phyloP scores from a whole-genome alignment of 2,329 filamentous ascomycete genomes.

The Colletotrichum sp. region DNA sequence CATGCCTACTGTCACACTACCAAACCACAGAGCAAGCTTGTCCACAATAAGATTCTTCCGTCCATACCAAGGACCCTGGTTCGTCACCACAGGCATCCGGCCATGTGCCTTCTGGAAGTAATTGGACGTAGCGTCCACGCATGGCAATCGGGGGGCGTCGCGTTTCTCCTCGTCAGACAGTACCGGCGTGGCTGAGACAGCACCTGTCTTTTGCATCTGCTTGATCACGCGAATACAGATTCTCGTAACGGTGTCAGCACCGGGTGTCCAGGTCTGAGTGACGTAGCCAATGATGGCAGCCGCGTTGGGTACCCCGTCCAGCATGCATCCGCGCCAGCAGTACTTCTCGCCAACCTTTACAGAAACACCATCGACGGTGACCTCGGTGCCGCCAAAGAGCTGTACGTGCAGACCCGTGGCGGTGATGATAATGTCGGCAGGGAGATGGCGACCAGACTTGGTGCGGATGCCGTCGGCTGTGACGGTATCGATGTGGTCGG shows the following conservation, averaged over 20 bases:
- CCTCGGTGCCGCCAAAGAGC: conserved; percentile 57
- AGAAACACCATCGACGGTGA: conserved; percentile 59
- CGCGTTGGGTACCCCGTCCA: conserved; percentile 70
- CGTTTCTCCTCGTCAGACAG: conserved; percentile 12
- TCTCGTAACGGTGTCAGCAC: conserved; percentile 59
- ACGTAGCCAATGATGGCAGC: conserved; percentile 69
- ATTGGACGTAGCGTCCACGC: conserved; percentile 31
- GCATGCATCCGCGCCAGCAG: conserved; percentile 69
- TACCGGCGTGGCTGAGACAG: conserved; percentile 10
- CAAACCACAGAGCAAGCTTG: conserved; percentile 32
- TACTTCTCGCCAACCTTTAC: conserved; percentile 56
- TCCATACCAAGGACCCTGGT: conserved; percentile 40
- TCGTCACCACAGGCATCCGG: conserved; percentile 41
- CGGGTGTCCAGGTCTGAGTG: conserved; percentile 71
- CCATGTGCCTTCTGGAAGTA: conserved; percentile 40
- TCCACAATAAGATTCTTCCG: conserved; percentile 34
- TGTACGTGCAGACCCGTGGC: conserved; percentile 70
- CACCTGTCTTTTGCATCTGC: conserved; percentile 43
- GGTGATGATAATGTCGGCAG: conserved; percentile 72
- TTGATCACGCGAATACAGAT: conserved; percentile 56
- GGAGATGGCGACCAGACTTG: conserved; percentile 52
- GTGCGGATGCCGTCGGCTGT: conserved; percentile 53
- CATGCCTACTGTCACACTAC: conserved; percentile 35
- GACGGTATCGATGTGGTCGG: conserved; percentile 57
- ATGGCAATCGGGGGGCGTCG: conserved; percentile 25